Base-by-base conservation (phyloP, 2,329 filamentous ascomycete genomes). In the Aaosphaeria arxii region DNA sequence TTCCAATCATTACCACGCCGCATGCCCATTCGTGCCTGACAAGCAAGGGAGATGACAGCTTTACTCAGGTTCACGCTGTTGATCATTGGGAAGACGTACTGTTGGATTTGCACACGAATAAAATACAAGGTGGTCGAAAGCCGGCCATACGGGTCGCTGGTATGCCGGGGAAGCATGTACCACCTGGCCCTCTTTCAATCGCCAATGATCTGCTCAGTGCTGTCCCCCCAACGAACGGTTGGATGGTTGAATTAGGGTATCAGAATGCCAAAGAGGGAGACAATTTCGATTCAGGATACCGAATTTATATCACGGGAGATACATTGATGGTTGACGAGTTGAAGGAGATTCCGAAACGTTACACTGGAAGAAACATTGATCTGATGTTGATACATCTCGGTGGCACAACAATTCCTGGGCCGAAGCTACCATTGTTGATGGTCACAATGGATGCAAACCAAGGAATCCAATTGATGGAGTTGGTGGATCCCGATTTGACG, bases 361-460 rank as follows among this genome's bases (percentile, higher is more conserved):
- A 84, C 54, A 68, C 71, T 13, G 73, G 73, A 3, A 70, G 80
- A 43, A 74, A 75, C 32, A 80, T 87, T 47, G 83, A 87, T 57
- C 66, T 87, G 45, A 87, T 87, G 84, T 73, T 87, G 9, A 74
- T 84, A 1, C 84, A 88, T 52, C 68, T 87, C 0, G 84, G 84
- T 17, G 84, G 83, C 2, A 87, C 83, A 0, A 86, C 82, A 4
- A 81, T 88, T 30, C 84, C 84, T 0, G 75, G 77, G 1, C 81
- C 82, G 0, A 73, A 74, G 5, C 57, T 83, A 62, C 81, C 82
- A 40, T 64, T 86, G 50, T 49, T 86, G 28, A 86, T 86, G 83
- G 80, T 86, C 2, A 87, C 83, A 0, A 87, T 87, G 83, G 83
- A 87, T 62, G 83, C 78, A 24, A 73, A 77, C 58, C 80, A 86